Percentiles rank a stretch among this genome's conserved stretches.
These are phyloP conservation scores for Aspergillus funiculosus DNA, from an alignment of 495 filamentous ascomycete species.

Conservation along the genomic window DNA sequence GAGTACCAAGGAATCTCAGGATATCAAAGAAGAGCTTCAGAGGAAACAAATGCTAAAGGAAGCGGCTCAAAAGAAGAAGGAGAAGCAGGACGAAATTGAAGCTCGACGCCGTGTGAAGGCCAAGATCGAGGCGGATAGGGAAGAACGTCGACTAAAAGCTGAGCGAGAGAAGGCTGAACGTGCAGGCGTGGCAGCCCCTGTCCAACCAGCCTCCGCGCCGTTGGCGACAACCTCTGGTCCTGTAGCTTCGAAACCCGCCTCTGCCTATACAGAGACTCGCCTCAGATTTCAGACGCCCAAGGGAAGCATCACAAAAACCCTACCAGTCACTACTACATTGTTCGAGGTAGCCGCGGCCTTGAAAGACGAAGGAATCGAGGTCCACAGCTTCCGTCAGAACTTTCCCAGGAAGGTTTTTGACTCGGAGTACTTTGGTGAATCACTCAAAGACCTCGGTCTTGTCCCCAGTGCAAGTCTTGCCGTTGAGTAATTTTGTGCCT, in stretches of 20 bases:
- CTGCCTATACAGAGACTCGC: constrained; percentile 70
- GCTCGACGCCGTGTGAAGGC: constrained; percentile 85
- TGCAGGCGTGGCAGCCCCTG: constrained; percentile 59
- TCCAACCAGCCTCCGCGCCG: constrained; percentile 35
- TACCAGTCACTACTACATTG: constrained; percentile 79
- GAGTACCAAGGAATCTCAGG: constrained; percentile 70
- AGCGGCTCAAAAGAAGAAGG: constrained; percentile 71
- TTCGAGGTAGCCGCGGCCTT: constrained; percentile 85
- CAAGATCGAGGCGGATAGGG: constrained; percentile 87
- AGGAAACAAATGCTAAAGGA: constrained; percentile 88
- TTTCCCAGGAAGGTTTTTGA: constrained; percentile 85
- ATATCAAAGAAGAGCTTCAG: constrained; percentile 74
- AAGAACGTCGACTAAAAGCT: constrained; percentile 71
- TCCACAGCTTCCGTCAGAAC: constrained; percentile 72
- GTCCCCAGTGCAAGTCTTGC: constrained; percentile 85
- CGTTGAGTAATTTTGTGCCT: constrained; percentile 44
- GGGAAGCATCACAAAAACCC: constrained; percentile 75
- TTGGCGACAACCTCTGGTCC: constrained; percentile 37
- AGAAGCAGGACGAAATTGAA: constrained; percentile 81
- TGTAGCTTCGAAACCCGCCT: constrained; percentile 50
- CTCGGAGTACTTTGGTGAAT: constrained; percentile 76
- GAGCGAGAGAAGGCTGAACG: constrained; percentile 80
- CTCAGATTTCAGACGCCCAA: constrained; percentile 70
- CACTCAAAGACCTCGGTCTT: constrained; percentile 85
- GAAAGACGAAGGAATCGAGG: constrained; percentile 56